phyloP scores from a whole-genome alignment of 805 yeast genomes.

The Candida quercuum region DNA sequence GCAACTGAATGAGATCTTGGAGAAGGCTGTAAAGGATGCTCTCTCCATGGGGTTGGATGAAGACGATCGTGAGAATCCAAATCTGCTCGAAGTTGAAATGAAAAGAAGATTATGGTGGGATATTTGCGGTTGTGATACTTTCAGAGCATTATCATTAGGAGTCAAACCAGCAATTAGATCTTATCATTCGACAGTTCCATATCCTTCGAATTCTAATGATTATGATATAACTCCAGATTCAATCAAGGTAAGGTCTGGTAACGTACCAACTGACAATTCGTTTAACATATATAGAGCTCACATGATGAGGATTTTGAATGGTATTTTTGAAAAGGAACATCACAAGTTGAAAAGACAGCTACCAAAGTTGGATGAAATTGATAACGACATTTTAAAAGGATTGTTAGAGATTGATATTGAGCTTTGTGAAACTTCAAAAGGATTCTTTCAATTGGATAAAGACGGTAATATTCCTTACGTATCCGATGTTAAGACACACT shows the following conservation, averaged over 20 bases:
- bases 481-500: constrained; percentile 20
- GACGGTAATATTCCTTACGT: constrained; percentile 20
- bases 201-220: constrained; percentile 29
- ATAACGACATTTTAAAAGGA: constrained; percentile 18
- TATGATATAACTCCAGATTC: constrained; percentile 22
- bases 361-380: constrained; percentile 14
- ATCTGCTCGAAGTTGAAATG: constrained; percentile 24
- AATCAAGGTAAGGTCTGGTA: constrained; percentile 14
- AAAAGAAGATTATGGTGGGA: constrained; percentile 29
- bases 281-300: constrained; percentile 23
- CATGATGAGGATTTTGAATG: constrained; percentile 24
- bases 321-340: constrained; percentile 22
- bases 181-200: constrained; percentile 24
- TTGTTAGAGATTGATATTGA: constrained; percentile 24
- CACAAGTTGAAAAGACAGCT: constrained; percentile 10
- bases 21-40: constrained; percentile 20
- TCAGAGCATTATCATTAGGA: constrained; percentile 21
- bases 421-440: constrained; percentile 16
- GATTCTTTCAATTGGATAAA: constrained; percentile 23
- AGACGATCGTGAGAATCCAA: constrained; percentile 20
- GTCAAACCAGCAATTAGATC: constrained; percentile 19
- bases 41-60: constrained; percentile 21
- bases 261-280: constrained; percentile 23
- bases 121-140: constrained; percentile 25
- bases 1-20: constrained; percentile 18